Evolutionary conservation across 805 yeast species (phyloP), one percentile per base, ranked within the genome.

Genomic region (Phaffomyces opuntiae): DNA sequence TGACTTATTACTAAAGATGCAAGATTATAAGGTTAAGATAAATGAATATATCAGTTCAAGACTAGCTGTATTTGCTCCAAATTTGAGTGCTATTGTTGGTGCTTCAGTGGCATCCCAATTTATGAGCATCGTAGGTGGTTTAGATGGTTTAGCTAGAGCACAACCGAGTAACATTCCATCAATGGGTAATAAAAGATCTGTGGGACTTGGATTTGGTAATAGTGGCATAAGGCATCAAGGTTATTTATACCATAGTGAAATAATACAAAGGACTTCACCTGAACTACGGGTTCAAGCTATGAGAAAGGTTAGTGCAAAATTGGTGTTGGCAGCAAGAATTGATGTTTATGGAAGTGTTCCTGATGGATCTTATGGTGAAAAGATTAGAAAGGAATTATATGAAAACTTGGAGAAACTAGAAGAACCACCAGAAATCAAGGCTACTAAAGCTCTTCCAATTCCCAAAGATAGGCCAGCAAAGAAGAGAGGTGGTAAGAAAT

Each of bases 131-230:
- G 67, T 77, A 1, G 95, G 95, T 2, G 88, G 95, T 0, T 61
- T 91, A 5, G 66, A 66, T 12, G 81, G 77, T 7, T 65, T 91
- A 9, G 78, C 88, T 3, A 66, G 63, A 29, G 77, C 86, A 0
- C 96, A 96, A 0, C 73, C 96, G 4, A 87, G 97, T 55, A 91
- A 91, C 58, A 56, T 91, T 21, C 80, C 96, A 0, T 78, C 95
- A 0, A 66, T 87, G 40, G 96, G 96, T 0, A 75, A 76, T 13
- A 73, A 72, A 38, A 64, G 73, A 43, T 62, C 64, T 36, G 53
- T 61, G 47, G 61, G 68, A 0, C 56, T 67, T 17, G 72, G 70
- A 0, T 60, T 68, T 39, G 76, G 78, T 7, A 63, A 67, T 12
- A 55, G 67, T 13, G 78, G 77, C 11, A 68, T 73, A 9, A 63